Evolutionary conservation across 2,329 filamentous ascomycete species (phyloP).

Genomic region (Daldinia sp.): DNA sequence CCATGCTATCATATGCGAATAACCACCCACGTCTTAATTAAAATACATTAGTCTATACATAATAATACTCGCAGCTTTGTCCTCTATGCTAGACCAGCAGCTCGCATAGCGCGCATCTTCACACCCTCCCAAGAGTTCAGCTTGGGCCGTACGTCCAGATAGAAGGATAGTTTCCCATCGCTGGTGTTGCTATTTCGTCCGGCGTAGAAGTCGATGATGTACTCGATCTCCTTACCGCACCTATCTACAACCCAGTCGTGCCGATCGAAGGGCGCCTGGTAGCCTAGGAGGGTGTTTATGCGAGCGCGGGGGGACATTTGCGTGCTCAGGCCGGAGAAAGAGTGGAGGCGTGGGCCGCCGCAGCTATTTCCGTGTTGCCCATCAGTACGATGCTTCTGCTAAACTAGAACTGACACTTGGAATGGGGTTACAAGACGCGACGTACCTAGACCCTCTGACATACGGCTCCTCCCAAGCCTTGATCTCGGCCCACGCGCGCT

Average conservation of each 20-base stretch:
- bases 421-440: too few species aligned
- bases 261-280: constrained; percentile 89
- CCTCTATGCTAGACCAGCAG: constrained; percentile 57
- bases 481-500: constrained; percentile 94
- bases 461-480: constrained; percentile 84
- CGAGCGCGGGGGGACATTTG: constrained; percentile 83
- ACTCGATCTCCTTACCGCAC: constrained; percentile 85
- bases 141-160: constrained; percentile 73
- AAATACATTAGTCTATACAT: constrained; percentile 23
- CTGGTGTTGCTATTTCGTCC: constrained; percentile 60
- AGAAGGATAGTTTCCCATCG: constrained; percentile 64
- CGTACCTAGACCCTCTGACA: constrained; percentile 62
- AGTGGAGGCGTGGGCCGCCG: constrained; percentile 81
- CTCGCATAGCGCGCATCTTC: constrained; percentile 68
- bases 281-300: constrained; percentile 85
- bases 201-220: constrained; percentile 98
- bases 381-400: background rate
- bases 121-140: constrained; percentile 73
- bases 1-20: constrained; percentile 19
- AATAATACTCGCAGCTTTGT: constrained; percentile 9
- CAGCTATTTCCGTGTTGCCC: constrained; percentile 57
- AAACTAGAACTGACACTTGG: too few species aligned
- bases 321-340: constrained; percentile 77
- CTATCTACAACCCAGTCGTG: constrained; percentile 98
- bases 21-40: constrained; percentile 10